Evolutionary conservation across 179 eudicot genomes (phyloP).

Genomic region (Beta lomatogona): DNA sequence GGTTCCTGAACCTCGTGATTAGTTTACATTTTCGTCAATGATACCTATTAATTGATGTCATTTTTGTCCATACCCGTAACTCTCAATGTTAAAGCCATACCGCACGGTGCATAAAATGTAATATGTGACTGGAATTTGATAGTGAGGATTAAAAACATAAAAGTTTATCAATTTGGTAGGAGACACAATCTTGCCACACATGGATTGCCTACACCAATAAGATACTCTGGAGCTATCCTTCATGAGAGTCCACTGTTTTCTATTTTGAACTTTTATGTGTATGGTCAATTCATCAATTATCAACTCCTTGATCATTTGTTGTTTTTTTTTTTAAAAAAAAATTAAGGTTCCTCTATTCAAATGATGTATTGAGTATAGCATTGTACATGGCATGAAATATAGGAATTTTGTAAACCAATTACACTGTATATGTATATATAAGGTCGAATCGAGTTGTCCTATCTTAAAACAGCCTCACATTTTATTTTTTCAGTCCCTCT

Average conservation of each 20-base stretch:
- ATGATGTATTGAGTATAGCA: no score
- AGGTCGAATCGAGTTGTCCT: no score
- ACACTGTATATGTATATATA: no score
- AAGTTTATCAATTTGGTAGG: constrained; percentile 4
- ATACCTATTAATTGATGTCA: background rate
- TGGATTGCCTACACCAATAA: constrained; percentile 18
- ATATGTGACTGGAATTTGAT: background rate
- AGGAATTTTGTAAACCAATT: no score
- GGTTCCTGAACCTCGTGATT: background rate
- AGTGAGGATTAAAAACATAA: no score
- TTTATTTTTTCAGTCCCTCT: no score
- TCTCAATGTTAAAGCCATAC: background rate
- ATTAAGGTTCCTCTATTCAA: no score
- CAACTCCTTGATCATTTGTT: background rate
- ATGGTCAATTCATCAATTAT: constrained; percentile 7
- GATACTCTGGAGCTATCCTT: background rate
- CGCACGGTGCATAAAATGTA: constrained; percentile 5
- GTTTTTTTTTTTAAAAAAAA: background rate
- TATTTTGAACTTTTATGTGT: background rate
- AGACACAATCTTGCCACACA: constrained; percentile 16
- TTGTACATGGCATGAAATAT: no score
- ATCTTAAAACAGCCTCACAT: no score
- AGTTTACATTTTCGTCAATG: background rate
- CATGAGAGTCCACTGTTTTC: background rate
- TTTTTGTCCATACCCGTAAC: background rate